Conservation (phyloP, 257 asterid species). For the Solanum tacnaense region DNA sequence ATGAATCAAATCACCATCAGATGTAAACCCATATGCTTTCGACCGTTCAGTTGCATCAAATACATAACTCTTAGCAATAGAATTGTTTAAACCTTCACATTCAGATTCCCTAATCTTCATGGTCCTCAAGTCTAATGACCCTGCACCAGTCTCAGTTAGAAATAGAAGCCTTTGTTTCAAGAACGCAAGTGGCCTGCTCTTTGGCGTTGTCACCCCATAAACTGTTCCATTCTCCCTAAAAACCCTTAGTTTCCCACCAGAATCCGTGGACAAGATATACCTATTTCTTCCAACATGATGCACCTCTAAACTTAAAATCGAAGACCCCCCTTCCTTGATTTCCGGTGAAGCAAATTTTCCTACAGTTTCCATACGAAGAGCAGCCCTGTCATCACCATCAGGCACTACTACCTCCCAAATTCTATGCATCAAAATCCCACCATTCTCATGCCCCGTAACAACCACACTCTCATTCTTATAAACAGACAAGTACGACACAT, state of each 20-base stretch:
- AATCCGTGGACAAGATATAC: slow-evolving; percentile 52
- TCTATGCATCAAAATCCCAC: slow-evolving; percentile 55
- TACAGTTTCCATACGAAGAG: slow-evolving; percentile 36
- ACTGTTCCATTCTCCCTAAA: slow-evolving; percentile 61
- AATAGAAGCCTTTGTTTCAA: slow-evolving; percentile 88
- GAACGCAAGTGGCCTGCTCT: slow-evolving; percentile 60
- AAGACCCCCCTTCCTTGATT: slow-evolving; percentile 13
- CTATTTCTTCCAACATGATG: slow-evolving; percentile 82
- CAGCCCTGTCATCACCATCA: slow-evolving; percentile 52
- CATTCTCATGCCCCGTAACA: slow-evolving; percentile 72
- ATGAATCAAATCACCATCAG: slow-evolving; percentile 72
- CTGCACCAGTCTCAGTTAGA: slow-evolving; percentile 85
- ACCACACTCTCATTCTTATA: slow-evolving; percentile 77
- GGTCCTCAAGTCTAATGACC: slow-evolving; percentile 86
- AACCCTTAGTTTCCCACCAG: slow-evolving; percentile 46
- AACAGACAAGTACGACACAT: slow-evolving; percentile 49
- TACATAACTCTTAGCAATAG: slow-evolving; percentile 46
- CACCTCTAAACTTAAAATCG: slow-evolving; percentile 47
- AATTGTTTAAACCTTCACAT: slow-evolving; percentile 80
- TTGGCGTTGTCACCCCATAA: slow-evolving; percentile 47
- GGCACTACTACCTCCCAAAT: slow-evolving; percentile 63
- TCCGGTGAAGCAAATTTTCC: slow-evolving; percentile 39
- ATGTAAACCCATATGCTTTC: slow-evolving; percentile 73
- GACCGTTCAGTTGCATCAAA: slow-evolving; percentile 79
- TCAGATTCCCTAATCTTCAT: slow-evolving; percentile 76